Evolutionary conservation across 352 stramenopile species (phyloP).

Genomic region (Globisporangium iwayamae): DNA sequence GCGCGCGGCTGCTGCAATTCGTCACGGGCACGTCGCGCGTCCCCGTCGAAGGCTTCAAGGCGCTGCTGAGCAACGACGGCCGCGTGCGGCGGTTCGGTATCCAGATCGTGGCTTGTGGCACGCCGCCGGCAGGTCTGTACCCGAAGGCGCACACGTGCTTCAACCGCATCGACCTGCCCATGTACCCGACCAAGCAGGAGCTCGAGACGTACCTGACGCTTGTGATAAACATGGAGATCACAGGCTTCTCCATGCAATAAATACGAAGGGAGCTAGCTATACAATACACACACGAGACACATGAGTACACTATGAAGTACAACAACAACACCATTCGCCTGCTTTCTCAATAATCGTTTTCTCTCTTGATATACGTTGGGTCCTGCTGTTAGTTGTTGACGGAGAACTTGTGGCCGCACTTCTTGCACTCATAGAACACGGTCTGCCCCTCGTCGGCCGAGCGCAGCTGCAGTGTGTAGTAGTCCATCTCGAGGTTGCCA

Average conservation of each 20-base stretch:
- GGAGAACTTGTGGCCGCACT: constrained; percentile 91
- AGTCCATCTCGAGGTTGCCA: constrained; percentile 95
- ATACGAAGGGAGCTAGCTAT: constrained; percentile 33
- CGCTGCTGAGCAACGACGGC: constrained; percentile 70
- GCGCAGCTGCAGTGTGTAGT: constrained; percentile 99
- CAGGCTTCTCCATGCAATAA: constrained; percentile 95
- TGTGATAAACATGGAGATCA: constrained; percentile 98
- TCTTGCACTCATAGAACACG: constrained; percentile 99
- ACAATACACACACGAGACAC: neutral
- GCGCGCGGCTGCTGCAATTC: constrained; percentile 88
- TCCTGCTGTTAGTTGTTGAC: constrained; percentile 74
- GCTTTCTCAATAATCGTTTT: neutral
- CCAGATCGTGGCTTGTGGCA: constrained; percentile 87
- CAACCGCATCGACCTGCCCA: constrained; percentile 83
- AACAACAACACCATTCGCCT: neutral
- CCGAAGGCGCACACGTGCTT: constrained; percentile 88
- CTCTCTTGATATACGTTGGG: neutral
- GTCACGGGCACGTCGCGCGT: constrained; percentile 87
- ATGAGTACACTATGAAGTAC: constrained; percentile 4
- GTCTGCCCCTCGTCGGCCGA: constrained; percentile 99
- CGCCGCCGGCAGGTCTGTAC: constrained; percentile 65
- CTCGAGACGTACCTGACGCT: constrained; percentile 95
- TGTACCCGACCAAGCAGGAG: constrained; percentile 69
- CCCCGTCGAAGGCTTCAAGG: constrained; percentile 95
- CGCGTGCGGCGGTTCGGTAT: constrained; percentile 95